These are phyloP conservation scores for Fraxinus albicans DNA, from an alignment of 305 asterid species.

Conservation along the genomic window DNA sequence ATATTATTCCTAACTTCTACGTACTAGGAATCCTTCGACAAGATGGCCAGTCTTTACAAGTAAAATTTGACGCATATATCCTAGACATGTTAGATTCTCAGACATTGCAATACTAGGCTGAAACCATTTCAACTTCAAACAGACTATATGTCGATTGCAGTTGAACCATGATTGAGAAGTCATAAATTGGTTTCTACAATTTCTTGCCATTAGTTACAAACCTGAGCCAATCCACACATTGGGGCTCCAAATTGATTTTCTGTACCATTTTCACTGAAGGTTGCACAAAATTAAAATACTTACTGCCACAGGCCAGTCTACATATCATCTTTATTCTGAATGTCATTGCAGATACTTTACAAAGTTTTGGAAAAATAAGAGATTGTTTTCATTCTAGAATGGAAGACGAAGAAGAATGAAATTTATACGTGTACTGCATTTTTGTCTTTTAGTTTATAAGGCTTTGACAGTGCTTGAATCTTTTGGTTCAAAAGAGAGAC, in stretches of 20 bases:
- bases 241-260: not conserved
- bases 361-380: not conserved
- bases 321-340: not conserved
- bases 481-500: not conserved
- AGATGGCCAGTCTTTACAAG: not conserved
- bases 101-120: not conserved
- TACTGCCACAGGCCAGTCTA: not conserved
- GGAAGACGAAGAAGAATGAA: not conserved
- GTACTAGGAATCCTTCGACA: not conserved
- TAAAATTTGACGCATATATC: not conserved
- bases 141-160: not conserved
- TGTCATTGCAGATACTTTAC: not conserved
- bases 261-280: not conserved
- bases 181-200: not conserved
- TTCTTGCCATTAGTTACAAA: not conserved
- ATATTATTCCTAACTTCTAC: not conserved
- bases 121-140: not conserved
- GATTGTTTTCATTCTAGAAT: not conserved
- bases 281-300: not conserved
- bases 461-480: not conserved
- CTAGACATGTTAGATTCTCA: not conserved
- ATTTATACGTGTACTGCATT: not conserved
- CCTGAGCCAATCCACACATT: not conserved
- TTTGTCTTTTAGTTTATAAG: not conserved
- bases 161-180: not conserved